phyloP scores from a whole-genome alignment of 176 grass and related monocot species.

The Thinopyrum elongatum region DNA sequence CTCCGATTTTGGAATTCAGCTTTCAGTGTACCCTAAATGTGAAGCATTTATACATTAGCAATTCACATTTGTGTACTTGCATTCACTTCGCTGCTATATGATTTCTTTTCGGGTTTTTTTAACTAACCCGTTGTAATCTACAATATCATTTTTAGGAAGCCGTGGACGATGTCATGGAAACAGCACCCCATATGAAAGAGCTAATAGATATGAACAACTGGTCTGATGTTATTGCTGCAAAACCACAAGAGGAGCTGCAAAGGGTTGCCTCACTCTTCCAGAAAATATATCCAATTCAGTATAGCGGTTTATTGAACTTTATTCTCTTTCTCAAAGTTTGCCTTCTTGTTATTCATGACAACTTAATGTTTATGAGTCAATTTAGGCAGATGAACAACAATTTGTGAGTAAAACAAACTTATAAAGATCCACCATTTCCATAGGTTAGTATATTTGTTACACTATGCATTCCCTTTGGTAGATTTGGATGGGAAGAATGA shows the following conservation, averaged over 20 bases:
- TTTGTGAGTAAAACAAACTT: no score
- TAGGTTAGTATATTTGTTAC: no score
- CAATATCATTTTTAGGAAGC: conserved; percentile 48
- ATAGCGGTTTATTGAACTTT: conserved; percentile 68
- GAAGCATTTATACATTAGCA: not conserved
- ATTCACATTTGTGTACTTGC: not conserved
- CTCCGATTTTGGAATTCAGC: not conserved
- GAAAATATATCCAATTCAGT: conserved; percentile 63
- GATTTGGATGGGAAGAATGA: no score
- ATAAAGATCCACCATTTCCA: no score
- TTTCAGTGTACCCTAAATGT: not conserved
- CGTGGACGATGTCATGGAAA: conserved; percentile 65
- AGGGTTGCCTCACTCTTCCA: conserved; percentile 80
- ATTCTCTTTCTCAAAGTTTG: conserved; percentile 68
- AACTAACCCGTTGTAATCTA: conserved; percentile 18
- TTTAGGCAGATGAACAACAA: not conserved
- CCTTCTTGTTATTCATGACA: conserved; percentile 15
- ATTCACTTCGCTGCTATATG: not conserved
- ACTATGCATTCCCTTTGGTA: no score
- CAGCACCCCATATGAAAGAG: conserved; percentile 61
- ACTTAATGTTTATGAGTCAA: not conserved
- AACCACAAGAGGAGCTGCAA: conserved; percentile 85
- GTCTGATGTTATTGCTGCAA: conserved; percentile 72
- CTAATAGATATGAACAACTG: conserved; percentile 65
- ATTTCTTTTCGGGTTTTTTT: not conserved